Conservation (phyloP, 805 yeast species). For the Gaillardinia entomophila region DNA sequence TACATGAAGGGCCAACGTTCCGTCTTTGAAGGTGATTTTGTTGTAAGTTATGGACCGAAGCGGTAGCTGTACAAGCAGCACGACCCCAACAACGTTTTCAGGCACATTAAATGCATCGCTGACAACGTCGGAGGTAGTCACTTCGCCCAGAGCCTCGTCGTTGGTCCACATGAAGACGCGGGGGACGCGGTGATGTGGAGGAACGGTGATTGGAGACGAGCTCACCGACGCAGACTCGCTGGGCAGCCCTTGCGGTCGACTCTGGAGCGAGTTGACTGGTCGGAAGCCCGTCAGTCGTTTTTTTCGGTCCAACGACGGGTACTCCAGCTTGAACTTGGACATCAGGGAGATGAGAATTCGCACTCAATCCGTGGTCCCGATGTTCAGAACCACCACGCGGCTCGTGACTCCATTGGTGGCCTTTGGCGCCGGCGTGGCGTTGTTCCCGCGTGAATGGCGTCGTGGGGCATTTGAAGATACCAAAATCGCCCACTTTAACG, state of each 20-base stretch:
- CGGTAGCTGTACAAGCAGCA: too few species aligned
- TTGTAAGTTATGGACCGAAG: background rate
- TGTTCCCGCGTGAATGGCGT: conserved; percentile 22
- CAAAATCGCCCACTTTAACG: conserved; percentile 13
- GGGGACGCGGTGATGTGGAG: too few species aligned
- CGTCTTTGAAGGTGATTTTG: conserved; percentile 1
- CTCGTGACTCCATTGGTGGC: conserved; percentile 23
- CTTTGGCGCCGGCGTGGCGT: conserved; percentile 21
- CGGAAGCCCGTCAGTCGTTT: background rate
- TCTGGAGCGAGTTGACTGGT: background rate
- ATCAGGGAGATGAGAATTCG: background rate
- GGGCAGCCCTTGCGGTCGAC: background rate
- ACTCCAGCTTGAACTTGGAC: background rate
- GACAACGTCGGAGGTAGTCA: too few species aligned
- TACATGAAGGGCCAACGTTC: conserved; percentile 2
- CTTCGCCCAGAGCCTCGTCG: too few species aligned
- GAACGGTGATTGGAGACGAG: background rate
- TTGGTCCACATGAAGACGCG: too few species aligned
- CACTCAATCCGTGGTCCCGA: too few species aligned
- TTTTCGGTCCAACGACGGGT: background rate
- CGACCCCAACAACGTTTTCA: too few species aligned
- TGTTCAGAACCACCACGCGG: conserved; percentile 25
- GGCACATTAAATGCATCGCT: too few species aligned
- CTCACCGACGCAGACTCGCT: background rate
- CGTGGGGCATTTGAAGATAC: conserved; percentile 9